Percentiles rank a stretch among this genome's conserved stretches.
Conservation (phyloP, 2,329 filamentous ascomycete genomes). For the Hypoxylon rubiginosum region DNA sequence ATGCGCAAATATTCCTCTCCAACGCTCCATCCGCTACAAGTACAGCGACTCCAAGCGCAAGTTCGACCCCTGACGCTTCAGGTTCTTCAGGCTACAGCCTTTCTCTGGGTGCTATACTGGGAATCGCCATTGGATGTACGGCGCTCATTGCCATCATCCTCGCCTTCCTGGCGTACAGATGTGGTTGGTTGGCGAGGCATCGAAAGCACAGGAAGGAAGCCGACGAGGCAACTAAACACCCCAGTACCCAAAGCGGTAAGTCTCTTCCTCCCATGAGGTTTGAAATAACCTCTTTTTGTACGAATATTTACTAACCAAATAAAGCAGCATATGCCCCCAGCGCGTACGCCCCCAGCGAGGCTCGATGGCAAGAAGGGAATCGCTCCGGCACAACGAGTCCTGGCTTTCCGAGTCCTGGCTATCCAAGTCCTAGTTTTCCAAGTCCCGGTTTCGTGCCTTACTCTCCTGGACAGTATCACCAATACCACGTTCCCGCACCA, state of each 20-base stretch:
- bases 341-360: slow-evolving; percentile 22
- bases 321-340: slow-evolving; percentile 32
- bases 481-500: slow-evolving; percentile 1
- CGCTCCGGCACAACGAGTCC: slow-evolving; percentile 19
- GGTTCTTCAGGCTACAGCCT: slow-evolving; percentile 25
- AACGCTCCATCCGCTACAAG: slow-evolving; percentile 20
- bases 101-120: slow-evolving; percentile 40
- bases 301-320: slow-evolving; percentile 5
- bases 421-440: slow-evolving; percentile 21
- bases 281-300: neutral
- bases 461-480: slow-evolving; percentile 25
- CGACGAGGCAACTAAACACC: slow-evolving; percentile 15
- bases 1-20: slow-evolving; percentile 42
- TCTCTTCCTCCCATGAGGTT: neutral
- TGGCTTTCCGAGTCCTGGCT: no score
- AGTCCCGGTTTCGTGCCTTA: slow-evolving; percentile 34
- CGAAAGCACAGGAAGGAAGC: slow-evolving; percentile 28
- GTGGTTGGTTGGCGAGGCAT: slow-evolving; percentile 40
- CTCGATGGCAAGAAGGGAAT: slow-evolving; percentile 29
- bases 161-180: slow-evolving; percentile 41
- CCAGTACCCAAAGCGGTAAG: slow-evolving; percentile 24
- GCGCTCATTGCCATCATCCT: slow-evolving; percentile 40
- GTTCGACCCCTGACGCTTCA: neutral
- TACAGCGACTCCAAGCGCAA: neutral
- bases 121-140: slow-evolving; percentile 41